A percentile compares a stretch with the other conserved stretches of the same genome.
These are phyloP conservation scores for Domatiomyces catenatus DNA, from an alignment of 2,329 filamentous ascomycete species.

Conservation along the genomic window DNA sequence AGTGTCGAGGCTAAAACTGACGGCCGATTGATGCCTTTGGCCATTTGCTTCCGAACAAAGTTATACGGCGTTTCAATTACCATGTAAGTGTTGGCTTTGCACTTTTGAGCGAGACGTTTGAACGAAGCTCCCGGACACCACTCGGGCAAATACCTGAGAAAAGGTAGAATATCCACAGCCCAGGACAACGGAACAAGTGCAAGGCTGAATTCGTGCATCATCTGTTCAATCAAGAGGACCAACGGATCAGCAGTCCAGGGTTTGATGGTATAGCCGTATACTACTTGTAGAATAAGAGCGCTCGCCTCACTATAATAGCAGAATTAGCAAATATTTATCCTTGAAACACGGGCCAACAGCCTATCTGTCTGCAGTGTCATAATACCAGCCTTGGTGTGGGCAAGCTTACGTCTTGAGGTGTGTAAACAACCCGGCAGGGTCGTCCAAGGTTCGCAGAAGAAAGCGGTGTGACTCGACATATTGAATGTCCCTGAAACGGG, in stretches of 20 bases:
- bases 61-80: slow-evolving; percentile 28
- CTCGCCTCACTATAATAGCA: slow-evolving; percentile 19
- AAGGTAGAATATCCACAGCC: slow-evolving; percentile 33
- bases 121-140: slow-evolving; percentile 34
- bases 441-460: slow-evolving; percentile 27
- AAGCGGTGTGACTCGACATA: slow-evolving; percentile 32
- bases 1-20: slow-evolving; percentile 30
- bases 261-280: slow-evolving; percentile 33
- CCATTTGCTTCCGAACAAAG: slow-evolving; percentile 30
- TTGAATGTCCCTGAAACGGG: slow-evolving; percentile 29
- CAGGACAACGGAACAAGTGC: slow-evolving; percentile 30
- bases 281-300: slow-evolving; percentile 29
- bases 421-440: slow-evolving; percentile 24
- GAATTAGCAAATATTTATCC: too few relatives aligned
- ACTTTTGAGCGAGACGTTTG: slow-evolving; percentile 27
- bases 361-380: too few relatives aligned
- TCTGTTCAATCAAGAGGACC: slow-evolving; percentile 27
- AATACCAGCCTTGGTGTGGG: too few relatives aligned
- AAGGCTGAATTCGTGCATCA: slow-evolving; percentile 27
- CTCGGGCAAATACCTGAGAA: slow-evolving; percentile 27
- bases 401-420: slow-evolving; percentile 24
- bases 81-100: slow-evolving; percentile 20
- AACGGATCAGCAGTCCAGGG: slow-evolving; percentile 28
- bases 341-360: too few relatives aligned
- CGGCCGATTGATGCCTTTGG: slow-evolving; percentile 16